These are phyloP conservation scores for Curvularia eragrostidis DNA, from an alignment of 2,329 filamentous ascomycete species.

Conservation along the genomic window DNA sequence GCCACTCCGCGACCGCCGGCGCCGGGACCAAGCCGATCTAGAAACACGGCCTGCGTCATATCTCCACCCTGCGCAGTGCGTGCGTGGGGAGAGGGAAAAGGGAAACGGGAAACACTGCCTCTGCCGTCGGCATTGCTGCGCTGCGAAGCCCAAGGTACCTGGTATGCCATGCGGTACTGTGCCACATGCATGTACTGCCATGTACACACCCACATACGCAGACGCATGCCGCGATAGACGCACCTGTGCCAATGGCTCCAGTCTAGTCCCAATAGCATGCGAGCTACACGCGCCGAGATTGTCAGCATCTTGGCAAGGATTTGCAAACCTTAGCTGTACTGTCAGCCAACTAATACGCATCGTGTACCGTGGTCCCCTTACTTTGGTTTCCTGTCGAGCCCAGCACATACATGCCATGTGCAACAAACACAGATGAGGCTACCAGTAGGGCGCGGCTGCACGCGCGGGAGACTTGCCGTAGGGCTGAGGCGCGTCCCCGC, in stretches of 20 bases:
- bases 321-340: not conserved
- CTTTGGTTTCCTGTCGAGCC: not conserved
- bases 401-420: no score
- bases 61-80: not conserved
- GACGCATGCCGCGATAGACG: not conserved
- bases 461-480: not conserved
- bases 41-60: not conserved
- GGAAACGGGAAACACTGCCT: no score
- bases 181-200: no score
- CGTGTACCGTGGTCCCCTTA: not conserved
- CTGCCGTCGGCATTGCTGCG: not conserved
- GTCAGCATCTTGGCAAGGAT: not conserved
- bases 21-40: not conserved
- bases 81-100: not conserved
- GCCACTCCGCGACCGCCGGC: not conserved
- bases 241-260: not conserved
- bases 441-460: not conserved
- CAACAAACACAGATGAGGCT: not conserved
- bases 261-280: not conserved
- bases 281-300: not conserved
- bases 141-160: no score
- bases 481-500: slow-evolving; percentile 15
- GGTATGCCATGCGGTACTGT: no score
- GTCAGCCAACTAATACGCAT: not conserved
- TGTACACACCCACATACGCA: not conserved